Evolutionary conservation across 345 rosid genomes (phyloP).

Genomic region (Mangifera indica): DNA sequence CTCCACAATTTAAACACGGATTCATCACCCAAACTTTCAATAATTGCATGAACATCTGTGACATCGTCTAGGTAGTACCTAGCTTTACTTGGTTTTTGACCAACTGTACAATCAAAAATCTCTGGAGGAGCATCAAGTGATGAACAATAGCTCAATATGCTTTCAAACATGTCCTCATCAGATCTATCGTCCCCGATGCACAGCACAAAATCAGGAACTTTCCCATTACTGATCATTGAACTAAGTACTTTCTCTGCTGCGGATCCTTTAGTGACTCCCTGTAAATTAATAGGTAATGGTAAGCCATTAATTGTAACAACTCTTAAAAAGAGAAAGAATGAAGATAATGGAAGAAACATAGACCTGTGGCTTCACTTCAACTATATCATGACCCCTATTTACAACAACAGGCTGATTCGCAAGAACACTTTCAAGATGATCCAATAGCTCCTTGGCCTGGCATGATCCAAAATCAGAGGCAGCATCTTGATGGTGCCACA

Average conservation of each 20-base stretch:
- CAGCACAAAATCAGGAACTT: slow-evolving; percentile 46
- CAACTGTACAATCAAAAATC: slow-evolving; percentile 59
- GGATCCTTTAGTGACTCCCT: slow-evolving; percentile 61
- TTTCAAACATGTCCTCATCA: slow-evolving; percentile 67
- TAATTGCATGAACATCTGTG: slow-evolving; percentile 38
- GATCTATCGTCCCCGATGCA: slow-evolving; percentile 71
- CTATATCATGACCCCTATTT: slow-evolving; percentile 56
- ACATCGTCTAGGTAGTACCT: slow-evolving; percentile 55
- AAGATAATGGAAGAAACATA: background rate
- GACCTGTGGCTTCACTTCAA: slow-evolving; percentile 74
- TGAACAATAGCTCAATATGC: slow-evolving; percentile 34
- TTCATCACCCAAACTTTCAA: slow-evolving; percentile 40
- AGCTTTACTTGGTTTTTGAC: slow-evolving; percentile 66
- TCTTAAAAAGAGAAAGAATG: background rate
- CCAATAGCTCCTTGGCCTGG: slow-evolving; percentile 63
- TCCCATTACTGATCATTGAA: slow-evolving; percentile 34
- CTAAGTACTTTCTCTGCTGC: slow-evolving; percentile 49
- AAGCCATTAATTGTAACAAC: background rate
- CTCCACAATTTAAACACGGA: too few relatives aligned
- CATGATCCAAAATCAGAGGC: slow-evolving; percentile 61
- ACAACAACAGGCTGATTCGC: slow-evolving; percentile 64
- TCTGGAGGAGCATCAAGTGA: slow-evolving; percentile 35
- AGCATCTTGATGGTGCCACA: slow-evolving; percentile 71
- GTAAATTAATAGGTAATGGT: slow-evolving; percentile 4
- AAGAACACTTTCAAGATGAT: slow-evolving; percentile 66